phyloP scores from a whole-genome alignment of 2,329 filamentous ascomycete genomes.

The Penicillium sp. region DNA sequence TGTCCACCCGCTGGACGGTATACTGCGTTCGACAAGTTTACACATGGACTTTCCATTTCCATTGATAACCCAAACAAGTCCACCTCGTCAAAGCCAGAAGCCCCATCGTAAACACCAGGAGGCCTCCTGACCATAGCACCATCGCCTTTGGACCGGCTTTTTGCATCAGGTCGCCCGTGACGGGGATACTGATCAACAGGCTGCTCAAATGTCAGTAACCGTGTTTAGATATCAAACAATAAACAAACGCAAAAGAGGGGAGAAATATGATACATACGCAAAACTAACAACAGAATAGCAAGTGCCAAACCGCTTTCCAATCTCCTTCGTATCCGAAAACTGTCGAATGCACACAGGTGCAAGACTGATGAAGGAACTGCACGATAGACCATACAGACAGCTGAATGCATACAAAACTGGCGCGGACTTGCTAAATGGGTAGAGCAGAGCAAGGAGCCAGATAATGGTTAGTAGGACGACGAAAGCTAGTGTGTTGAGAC shows the following conservation, averaged over 20 bases:
- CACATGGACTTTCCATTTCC: slow-evolving; percentile 35
- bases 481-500: slow-evolving; percentile 44
- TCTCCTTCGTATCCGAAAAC: slow-evolving; percentile 46
- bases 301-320: slow-evolving; percentile 47
- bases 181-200: slow-evolving; percentile 46
- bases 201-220: slow-evolving; percentile 17
- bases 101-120: slow-evolving; percentile 36
- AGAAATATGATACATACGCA: slow-evolving; percentile 27
- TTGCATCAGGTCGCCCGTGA: slow-evolving; percentile 48
- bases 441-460: slow-evolving; percentile 42
- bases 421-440: slow-evolving; percentile 42
- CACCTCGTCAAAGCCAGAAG: slow-evolving; percentile 34
- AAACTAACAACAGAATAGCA: slow-evolving; percentile 49
- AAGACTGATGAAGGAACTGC: slow-evolving; percentile 46
- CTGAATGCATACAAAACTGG: slow-evolving; percentile 41
- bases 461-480: slow-evolving; percentile 34
- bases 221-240: no score
- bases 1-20: no score
- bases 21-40: no score
- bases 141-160: slow-evolving; percentile 43
- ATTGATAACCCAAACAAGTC: slow-evolving; percentile 37
- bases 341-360: slow-evolving; percentile 46
- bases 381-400: slow-evolving; percentile 45
- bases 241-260: no score
- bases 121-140: slow-evolving; percentile 43